Evolutionary conservation across 2,329 filamentous ascomycete genomes (phyloP).

Genomic region (Ceratocystis cubensis): DNA sequence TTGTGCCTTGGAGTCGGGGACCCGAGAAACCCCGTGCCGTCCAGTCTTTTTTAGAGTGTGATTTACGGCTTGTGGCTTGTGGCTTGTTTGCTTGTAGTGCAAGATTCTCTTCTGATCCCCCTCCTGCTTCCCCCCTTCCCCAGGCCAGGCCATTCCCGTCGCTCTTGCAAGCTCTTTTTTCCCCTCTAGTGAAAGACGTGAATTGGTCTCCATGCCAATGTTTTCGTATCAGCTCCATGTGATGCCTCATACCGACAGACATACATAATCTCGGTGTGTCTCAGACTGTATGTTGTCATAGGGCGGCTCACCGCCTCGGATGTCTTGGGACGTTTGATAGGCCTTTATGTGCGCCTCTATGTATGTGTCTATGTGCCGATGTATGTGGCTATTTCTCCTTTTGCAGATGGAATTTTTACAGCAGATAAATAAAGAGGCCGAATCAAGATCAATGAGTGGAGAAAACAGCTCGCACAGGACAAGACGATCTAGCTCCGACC

Average conservation of each 20-base stretch:
- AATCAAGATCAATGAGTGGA: neutral
- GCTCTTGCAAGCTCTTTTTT: neutral
- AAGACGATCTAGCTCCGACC: neutral
- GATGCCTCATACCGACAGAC: neutral
- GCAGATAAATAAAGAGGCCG: neutral
- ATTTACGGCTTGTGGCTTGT: neutral
- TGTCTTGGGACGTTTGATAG: neutral
- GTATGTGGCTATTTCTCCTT: neutral
- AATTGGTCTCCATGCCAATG: neutral
- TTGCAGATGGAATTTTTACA: neutral
- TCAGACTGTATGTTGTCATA: neutral
- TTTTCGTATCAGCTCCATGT: neutral
- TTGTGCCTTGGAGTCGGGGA: neutral
- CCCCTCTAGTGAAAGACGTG: neutral
- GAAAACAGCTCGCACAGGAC: neutral
- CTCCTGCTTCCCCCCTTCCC: neutral
- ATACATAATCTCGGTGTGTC: slow-evolving; percentile 2
- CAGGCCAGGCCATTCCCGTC: neutral
- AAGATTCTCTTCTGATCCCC: too few species aligned
- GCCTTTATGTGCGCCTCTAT: neutral
- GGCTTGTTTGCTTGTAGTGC: neutral
- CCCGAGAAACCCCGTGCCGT: neutral
- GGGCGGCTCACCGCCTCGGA: neutral
- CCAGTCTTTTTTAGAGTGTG: neutral
- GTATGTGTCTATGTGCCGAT: neutral